Base-by-base conservation (phyloP, 1,284 basidiomycete species). In the Serendipita sp. region DNA sequence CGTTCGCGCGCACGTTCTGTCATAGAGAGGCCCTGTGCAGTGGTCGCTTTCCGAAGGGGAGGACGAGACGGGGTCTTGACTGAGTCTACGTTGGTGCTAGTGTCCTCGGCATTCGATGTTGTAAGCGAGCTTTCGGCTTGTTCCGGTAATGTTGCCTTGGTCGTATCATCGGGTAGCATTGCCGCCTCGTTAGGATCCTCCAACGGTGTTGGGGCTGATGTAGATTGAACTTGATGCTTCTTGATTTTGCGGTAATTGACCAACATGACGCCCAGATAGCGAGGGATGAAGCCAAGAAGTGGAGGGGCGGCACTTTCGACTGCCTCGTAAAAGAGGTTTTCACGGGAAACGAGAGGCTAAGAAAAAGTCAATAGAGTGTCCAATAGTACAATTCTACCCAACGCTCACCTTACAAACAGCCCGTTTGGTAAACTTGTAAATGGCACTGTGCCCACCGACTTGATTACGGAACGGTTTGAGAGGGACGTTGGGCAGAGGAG, bases 271-370 rank as follows among this genome's bases (percentile, higher is more conserved):
- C 95, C 95, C 15, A 99, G 80, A 74, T 99, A 99, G 61, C 94
- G 87, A 8, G 95, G 95, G 63, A 98, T 95, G 71, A 93, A 99
- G 2, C 84, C 86, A 6, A 99, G 79, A 26, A 99, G 78, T 1
- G 88, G 90, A 0, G 95, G 95, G 0, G 92, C 91, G 68, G 94
- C 90, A 26, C 85, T 81, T 73, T 99, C 95, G 17, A 98, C 91
- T 1, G 93, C 85, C 73, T 99, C 95, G 72, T 99, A 99, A 71
- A 99, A 98, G 60, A 97, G 78, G 72, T 99, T 99, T 75, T 99
- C 95, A 60, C 93, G 83, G 22, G 91, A 93, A 13, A 97, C 93
- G 6, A 99, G 82, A 17, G 95, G 95, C 92, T 95, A 71, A 43
- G 55, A 49, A 61, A 26, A 62, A 64, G 67, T 53, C 50, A 26